A percentile compares a stretch with the other conserved stretches of the same genome.
phyloP scores from a whole-genome alignment of 768 basidiomycete genomes.

The Suillus alpinus region DNA sequence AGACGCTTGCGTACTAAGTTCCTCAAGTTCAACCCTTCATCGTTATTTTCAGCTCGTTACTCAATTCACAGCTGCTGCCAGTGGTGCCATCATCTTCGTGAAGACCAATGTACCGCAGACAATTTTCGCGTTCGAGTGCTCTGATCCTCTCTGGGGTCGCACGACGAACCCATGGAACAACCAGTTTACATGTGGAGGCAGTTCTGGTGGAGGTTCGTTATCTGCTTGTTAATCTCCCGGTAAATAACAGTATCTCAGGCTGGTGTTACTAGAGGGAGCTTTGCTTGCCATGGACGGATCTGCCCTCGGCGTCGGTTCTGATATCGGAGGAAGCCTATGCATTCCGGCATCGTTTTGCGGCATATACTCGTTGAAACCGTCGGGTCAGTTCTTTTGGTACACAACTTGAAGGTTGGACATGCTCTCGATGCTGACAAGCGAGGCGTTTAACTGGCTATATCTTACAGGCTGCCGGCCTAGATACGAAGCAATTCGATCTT shows the following conservation, averaged over 20 bases:
- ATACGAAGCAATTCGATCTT: conserved; percentile 60
- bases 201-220: conserved; percentile 62
- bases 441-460: conserved; percentile 3
- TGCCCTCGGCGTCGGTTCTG: conserved; percentile 77
- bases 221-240: background rate
- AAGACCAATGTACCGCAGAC: conserved; percentile 95
- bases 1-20: conserved; percentile 71
- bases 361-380: conserved; percentile 75
- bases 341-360: conserved; percentile 82
- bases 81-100: conserved; percentile 83
- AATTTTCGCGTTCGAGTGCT: conserved; percentile 80
- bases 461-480: conserved; percentile 55
- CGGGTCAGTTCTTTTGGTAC: conserved; percentile 48
- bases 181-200: conserved; percentile 67
- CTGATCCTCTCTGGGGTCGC: conserved; percentile 59
- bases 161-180: conserved; percentile 56
- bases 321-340: conserved; percentile 79
- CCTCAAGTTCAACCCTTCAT: too few species aligned
- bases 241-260: conserved; percentile 5
- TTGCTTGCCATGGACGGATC: conserved; percentile 76
- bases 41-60: conserved; percentile 45
- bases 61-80: conserved; percentile 52
- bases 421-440: background rate
- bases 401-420: conserved; percentile 37
- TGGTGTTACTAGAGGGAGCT: conserved; percentile 60